Base-by-base conservation (phyloP, 1,284 basidiomycete species). In the Xerocomus nothofagi region DNA sequence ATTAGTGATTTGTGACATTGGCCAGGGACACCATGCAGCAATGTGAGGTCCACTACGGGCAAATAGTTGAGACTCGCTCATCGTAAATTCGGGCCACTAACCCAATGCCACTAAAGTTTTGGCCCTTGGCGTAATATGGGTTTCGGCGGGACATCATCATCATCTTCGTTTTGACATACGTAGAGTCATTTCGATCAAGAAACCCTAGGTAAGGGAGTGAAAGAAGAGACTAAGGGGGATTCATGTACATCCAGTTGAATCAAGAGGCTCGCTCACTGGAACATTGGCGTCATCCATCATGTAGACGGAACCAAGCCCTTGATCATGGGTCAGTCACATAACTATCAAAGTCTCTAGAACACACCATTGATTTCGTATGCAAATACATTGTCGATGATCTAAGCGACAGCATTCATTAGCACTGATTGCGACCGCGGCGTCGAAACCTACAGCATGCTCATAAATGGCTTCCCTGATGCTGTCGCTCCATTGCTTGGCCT, bases 271-370 rank as follows among this genome's bases (percentile, higher is more conserved):
- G 66, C 81, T 58, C 62, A 87, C 86, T 17, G 88, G 88, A 46
- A 91, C 87, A 56, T 90, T 90, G 2, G 86, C 87, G 55, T 89
- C 88, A 55, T 89, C 88, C 85, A 88, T 90, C 20, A 88, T 77
- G 67, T 88, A 88, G 51, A 79, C 70, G 11, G 80, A 78, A 31
- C 86, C 85, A 48, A 84, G 76, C 4, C 83, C 80, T 81, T 50
- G 12, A 23, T 47, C 38, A 31, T 14, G 20, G 18, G 47, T 40
- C 52, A 50, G 32, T 36, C 18, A 38, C 29, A 8, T 18, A 26
- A 3, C 3, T n/a, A 43, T n/a, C n/a, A 17, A 26, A 14, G 24
- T 14, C 20, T 18, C 27, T 34, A 18, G 6, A 38, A 59, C 61
- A 47, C 11, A 82, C 82, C 88, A 60, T 91, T 88, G 0, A 80